Percentiles rank a stretch among this genome's conserved stretches.
Evolutionary conservation across 208 protist species (phyloP).

Genomic region (Entamoeba invadens): DNA sequence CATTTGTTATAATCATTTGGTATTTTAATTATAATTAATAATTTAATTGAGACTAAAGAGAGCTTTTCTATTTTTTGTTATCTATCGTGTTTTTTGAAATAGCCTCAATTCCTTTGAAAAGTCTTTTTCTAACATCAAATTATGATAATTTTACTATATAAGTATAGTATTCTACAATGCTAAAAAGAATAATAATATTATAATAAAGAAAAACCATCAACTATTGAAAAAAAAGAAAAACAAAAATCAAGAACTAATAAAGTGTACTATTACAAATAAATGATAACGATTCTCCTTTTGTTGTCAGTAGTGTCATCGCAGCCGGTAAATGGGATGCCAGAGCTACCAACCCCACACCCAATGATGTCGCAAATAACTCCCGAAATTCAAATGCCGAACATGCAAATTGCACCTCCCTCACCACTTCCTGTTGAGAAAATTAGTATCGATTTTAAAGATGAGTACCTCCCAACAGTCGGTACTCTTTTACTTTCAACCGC

Average conservation of each 20-base stretch:
- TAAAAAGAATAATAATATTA: too few relatives aligned
- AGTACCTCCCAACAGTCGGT: neutral
- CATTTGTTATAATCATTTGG: too few relatives aligned
- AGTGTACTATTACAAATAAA: neutral
- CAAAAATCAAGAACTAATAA: neutral
- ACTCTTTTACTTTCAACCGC: neutral
- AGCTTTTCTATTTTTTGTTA: too few relatives aligned
- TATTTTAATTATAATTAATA: too few relatives aligned
- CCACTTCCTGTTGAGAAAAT: neutral
- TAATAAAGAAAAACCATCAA: too few relatives aligned
- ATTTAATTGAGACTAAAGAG: too few relatives aligned
- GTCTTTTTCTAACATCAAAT: too few relatives aligned
- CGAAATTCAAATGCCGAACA: neutral
- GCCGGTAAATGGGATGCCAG: neutral
- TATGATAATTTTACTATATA: too few relatives aligned
- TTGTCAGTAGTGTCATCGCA: neutral
- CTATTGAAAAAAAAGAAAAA: neutral
- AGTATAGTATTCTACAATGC: too few relatives aligned
- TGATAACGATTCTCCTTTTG: neutral
- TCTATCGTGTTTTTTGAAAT: too few relatives aligned
- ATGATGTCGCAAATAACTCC: neutral
- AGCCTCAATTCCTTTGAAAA: too few relatives aligned
- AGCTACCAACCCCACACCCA: neutral
- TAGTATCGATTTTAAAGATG: neutral
- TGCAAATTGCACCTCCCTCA: neutral